Evolutionary conservation across 768 basidiomycete species (phyloP).

Genomic region (Exsudoporus frostii): DNA sequence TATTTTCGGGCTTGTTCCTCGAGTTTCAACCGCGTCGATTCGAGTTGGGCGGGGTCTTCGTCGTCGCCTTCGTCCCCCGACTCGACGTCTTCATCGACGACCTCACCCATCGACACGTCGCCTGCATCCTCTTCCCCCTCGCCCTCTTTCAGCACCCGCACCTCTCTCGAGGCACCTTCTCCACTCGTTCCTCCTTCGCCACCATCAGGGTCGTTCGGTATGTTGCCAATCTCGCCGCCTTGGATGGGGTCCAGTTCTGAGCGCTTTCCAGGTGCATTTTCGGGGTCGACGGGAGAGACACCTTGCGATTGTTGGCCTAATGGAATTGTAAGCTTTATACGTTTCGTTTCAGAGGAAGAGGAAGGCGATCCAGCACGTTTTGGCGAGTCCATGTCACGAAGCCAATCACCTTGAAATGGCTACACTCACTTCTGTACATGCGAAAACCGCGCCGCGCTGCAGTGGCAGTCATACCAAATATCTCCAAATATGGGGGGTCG

Average conservation of each 20-base stretch:
- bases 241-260: constrained; percentile 83
- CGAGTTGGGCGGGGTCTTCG: constrained; percentile 80
- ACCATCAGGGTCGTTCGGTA: constrained; percentile 41
- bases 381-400: constrained; percentile 54
- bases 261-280: constrained; percentile 80
- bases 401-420: constrained; percentile 26
- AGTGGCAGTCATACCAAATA: constrained; percentile 10
- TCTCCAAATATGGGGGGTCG: constrained; percentile 21
- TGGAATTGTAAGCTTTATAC: constrained; percentile 54
- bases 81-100: constrained; percentile 70
- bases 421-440: constrained; percentile 10
- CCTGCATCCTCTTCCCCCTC: constrained; percentile 68
- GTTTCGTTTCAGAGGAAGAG: constrained; percentile 53
- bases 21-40: constrained; percentile 72
- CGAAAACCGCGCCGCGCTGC: constrained; percentile 7
- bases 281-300: constrained; percentile 73
- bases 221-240: constrained; percentile 75
- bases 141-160: constrained; percentile 42
- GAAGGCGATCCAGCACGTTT: constrained; percentile 62
- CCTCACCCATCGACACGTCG: constrained; percentile 82
- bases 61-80: constrained; percentile 81
- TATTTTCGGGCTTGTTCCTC: constrained; percentile 92
- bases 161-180: constrained; percentile 30
- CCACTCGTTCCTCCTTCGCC: constrained; percentile 10
- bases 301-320: constrained; percentile 51